These are phyloP conservation scores for Tricholoma furcatifolium DNA, from an alignment of 768 basidiomycete species.

Conservation along the genomic window DNA sequence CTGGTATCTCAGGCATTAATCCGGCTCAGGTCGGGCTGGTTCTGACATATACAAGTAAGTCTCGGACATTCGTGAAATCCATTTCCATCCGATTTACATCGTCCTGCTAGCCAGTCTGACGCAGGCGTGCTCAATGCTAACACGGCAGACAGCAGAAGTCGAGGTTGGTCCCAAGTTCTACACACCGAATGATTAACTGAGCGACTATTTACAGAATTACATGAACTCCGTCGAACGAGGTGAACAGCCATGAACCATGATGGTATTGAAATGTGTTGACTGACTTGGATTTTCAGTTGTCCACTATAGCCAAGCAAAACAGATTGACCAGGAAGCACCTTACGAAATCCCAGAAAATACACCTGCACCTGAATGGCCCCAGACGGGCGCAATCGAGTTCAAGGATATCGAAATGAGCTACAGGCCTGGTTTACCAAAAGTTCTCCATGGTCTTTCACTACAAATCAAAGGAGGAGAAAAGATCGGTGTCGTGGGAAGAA, in stretches of 20 bases:
- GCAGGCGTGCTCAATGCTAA: slow-evolving; percentile 52
- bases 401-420: slow-evolving; percentile 61
- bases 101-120: slow-evolving; percentile 41
- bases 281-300: slow-evolving; percentile 34
- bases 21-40: slow-evolving; percentile 73
- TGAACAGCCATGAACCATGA: slow-evolving; percentile 14
- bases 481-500: slow-evolving; percentile 72
- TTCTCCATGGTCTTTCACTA: slow-evolving; percentile 63
- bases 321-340: slow-evolving; percentile 63
- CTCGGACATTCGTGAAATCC: not conserved
- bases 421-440: slow-evolving; percentile 68
- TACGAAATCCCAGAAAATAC: slow-evolving; percentile 56
- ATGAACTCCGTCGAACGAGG: slow-evolving; percentile 67
- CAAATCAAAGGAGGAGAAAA: slow-evolving; percentile 67
- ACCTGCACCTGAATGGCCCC: slow-evolving; percentile 65
- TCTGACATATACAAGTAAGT: slow-evolving; percentile 59
- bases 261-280: not conserved
- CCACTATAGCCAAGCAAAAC: slow-evolving; percentile 49
- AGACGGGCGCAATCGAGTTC: slow-evolving; percentile 58
- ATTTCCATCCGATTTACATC: slow-evolving; percentile 1
- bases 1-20: slow-evolving; percentile 52
- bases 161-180: slow-evolving; percentile 37
- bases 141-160: slow-evolving; percentile 62
- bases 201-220: slow-evolving; percentile 43
- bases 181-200: not conserved